phyloP scores from a whole-genome alignment of 805 yeast genomes.

The Metschnikowia santaceciliae region DNA sequence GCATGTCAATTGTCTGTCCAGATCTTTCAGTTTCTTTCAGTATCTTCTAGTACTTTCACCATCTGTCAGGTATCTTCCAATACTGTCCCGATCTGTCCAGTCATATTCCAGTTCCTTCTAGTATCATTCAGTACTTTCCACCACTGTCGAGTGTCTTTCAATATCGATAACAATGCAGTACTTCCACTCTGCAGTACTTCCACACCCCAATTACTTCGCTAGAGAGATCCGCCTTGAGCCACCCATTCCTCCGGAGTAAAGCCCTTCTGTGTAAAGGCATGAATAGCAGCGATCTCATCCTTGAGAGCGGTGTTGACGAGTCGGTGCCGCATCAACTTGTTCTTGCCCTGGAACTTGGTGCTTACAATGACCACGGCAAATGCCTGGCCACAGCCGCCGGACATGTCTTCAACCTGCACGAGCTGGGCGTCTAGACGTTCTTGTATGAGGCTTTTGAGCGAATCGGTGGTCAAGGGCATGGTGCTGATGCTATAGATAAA shows the following conservation, averaged over 20 bases:
- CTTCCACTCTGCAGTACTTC: too few relatives aligned
- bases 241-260: constrained; percentile 88
- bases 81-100: too few relatives aligned
- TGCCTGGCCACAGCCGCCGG: constrained; percentile 98
- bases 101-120: too few relatives aligned
- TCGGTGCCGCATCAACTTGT: constrained; percentile 81
- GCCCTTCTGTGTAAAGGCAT: constrained; percentile 91
- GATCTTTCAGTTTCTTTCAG: too few relatives aligned
- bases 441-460: constrained; percentile 47
- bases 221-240: constrained; percentile 32
- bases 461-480: constrained; percentile 36
- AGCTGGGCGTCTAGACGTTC: constrained; percentile 56
- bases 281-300: constrained; percentile 83
- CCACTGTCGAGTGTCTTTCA: too few relatives aligned
- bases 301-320: constrained; percentile 74
- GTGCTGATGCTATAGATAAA: constrained; percentile 1
- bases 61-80: too few relatives aligned
- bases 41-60: too few relatives aligned
- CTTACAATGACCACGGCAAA: constrained; percentile 87
- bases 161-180: too few relatives aligned
- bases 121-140: too few relatives aligned
- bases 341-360: constrained; percentile 69
- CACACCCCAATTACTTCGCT: not conserved
- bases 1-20: too few relatives aligned
- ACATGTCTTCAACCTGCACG: constrained; percentile 67